Evolutionary conservation across 352 stramenopile species (phyloP).

Genomic region (Nothophytophthora sp.): DNA sequence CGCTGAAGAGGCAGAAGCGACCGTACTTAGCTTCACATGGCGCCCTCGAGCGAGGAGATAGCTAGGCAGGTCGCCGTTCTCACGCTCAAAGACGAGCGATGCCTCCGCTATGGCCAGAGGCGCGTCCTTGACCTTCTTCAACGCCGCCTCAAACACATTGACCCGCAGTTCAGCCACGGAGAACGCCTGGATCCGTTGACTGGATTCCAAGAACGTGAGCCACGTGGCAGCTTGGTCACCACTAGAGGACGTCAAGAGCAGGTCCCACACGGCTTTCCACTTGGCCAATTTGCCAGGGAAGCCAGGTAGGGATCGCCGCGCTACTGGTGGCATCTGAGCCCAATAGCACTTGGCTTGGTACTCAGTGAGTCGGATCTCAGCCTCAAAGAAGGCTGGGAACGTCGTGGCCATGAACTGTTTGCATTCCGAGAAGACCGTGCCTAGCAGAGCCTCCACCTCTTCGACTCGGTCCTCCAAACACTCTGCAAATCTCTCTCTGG

Average conservation of each 20-base stretch:
- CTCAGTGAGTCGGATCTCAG: conserved; percentile 32
- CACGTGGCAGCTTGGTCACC: conserved; percentile 36
- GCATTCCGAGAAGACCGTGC: conserved; percentile 31
- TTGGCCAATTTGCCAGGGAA: conserved; percentile 14
- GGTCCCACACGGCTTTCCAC: conserved; percentile 39
- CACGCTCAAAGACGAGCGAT: conserved; percentile 56
- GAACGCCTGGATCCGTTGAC: conserved; percentile 22
- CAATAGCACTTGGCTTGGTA: conserved; percentile 56
- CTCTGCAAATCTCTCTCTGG: conserved; percentile 6
- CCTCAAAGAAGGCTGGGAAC: conserved; percentile 39
- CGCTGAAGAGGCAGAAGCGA: not conserved
- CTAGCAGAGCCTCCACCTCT: conserved; percentile 23
- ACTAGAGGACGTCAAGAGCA: conserved; percentile 11
- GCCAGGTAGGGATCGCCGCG: not conserved
- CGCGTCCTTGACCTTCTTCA: conserved; percentile 34
- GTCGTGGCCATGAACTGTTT: conserved; percentile 30
- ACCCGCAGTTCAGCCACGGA: conserved; percentile 22
- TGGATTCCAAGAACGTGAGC: conserved; percentile 50
- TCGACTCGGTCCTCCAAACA: conserved; percentile 5
- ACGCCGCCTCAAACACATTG: conserved; percentile 41
- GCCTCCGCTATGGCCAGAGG: conserved; percentile 33
- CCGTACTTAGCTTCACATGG: conserved; percentile 29
- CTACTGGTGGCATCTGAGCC: conserved; percentile 16
- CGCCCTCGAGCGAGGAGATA: conserved; percentile 35
- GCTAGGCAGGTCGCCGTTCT: conserved; percentile 40